Conservation (phyloP, 768 basidiomycete species). For the Lactarius psammicola region DNA sequence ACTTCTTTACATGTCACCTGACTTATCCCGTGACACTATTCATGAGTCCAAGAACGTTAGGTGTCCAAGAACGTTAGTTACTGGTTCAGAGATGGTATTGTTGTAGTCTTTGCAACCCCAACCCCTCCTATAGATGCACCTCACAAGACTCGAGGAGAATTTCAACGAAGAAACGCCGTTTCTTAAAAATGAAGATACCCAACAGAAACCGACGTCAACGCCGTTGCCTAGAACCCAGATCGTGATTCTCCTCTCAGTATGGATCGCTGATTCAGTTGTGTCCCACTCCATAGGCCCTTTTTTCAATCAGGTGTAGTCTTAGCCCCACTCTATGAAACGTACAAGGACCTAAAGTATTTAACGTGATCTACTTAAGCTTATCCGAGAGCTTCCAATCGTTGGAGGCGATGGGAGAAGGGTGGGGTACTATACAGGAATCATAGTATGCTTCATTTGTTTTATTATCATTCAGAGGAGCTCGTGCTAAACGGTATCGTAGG, state of each 20-base stretch:
- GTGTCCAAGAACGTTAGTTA: too few species aligned
- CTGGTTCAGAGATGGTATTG: too few species aligned
- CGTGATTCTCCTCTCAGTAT: constrained; percentile 42
- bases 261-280: constrained; percentile 50
- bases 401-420: constrained; percentile 39
- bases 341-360: too few species aligned
- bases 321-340: neutral
- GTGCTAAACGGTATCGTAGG: constrained; percentile 32
- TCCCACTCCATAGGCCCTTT: constrained; percentile 50
- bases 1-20: too few species aligned
- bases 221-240: constrained; percentile 49
- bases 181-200: neutral
- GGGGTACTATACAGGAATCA: constrained; percentile 42
- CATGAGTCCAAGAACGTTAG: too few species aligned
- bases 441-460: too few species aligned
- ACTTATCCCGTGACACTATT: too few species aligned
- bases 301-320: constrained; percentile 43
- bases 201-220: constrained; percentile 30
- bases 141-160: too few species aligned
- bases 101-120: too few species aligned
- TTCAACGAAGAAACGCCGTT: neutral
- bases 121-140: too few species aligned
- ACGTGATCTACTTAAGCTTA: constrained; percentile 34
- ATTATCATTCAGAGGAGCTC: too few species aligned
- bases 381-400: constrained; percentile 43